A percentile compares a stretch with the other conserved stretches of the same genome.
Conservation (phyloP, 2,329 filamentous ascomycete species). For the Septoria petroselini region DNA sequence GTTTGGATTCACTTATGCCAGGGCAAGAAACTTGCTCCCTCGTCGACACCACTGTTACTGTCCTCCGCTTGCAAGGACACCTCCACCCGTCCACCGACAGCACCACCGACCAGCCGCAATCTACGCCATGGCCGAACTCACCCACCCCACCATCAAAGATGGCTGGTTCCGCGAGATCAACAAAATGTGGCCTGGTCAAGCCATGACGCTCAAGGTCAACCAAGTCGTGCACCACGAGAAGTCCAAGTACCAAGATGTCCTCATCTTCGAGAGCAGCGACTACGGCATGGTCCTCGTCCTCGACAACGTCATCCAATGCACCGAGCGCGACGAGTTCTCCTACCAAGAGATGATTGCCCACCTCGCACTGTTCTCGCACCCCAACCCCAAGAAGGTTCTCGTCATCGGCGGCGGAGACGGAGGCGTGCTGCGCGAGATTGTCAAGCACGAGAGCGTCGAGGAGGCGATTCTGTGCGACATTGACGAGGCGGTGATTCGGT, state of each 20-base stretch:
- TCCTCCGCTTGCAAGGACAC: neutral
- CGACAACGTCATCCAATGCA: constrained; percentile 98
- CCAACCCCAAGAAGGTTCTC: constrained; percentile 95
- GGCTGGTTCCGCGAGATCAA: constrained; percentile 99
- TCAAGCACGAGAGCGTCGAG: constrained; percentile 98
- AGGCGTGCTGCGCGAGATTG: constrained; percentile 93
- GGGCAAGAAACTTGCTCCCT: neutral
- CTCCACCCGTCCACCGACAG: neutral
- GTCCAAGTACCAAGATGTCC: constrained; percentile 97
- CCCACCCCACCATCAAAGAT: constrained; percentile 83
- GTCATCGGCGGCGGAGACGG: constrained; percentile 98
- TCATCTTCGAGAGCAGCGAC: constrained; percentile 97
- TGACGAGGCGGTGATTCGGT: constrained; percentile 96
- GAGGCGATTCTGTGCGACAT: constrained; percentile 97
- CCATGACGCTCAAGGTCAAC: constrained; percentile 97
- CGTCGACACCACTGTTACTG: neutral
- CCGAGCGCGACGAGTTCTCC: constrained; percentile 97
- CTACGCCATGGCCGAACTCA: constrained; percentile 62
- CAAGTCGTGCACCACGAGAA: constrained; percentile 99
- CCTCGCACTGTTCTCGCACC: constrained; percentile 97
- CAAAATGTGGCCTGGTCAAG: constrained; percentile 98
- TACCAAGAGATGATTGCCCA: constrained; percentile 99
- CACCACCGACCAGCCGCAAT: neutral
- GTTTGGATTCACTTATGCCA: neutral
- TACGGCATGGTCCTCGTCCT: constrained; percentile 94